phyloP scores from a whole-genome alignment of 306 rosid species.

The Quercus bicolor region DNA sequence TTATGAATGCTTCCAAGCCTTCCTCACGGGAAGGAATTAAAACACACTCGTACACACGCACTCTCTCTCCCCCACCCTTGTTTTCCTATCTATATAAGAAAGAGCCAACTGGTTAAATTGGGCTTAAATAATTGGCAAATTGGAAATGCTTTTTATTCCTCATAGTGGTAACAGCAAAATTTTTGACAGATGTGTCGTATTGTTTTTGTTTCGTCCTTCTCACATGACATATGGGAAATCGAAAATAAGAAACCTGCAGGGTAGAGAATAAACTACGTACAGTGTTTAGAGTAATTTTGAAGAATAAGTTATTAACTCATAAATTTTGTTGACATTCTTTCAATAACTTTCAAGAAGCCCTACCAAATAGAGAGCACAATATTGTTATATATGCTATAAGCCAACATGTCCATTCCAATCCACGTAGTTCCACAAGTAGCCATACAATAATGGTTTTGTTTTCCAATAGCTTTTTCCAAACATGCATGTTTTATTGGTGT shows the following conservation, averaged over 20 bases:
- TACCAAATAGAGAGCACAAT: not conserved
- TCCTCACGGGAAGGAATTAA: constrained; percentile 42
- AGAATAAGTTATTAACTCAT: not conserved
- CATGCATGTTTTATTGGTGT: too few species aligned
- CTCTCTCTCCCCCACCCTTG: constrained; percentile 13
- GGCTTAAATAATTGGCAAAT: not conserved
- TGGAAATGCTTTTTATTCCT: not conserved
- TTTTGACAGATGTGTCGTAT: not conserved
- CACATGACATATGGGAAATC: not conserved
- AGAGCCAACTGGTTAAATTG: constrained; percentile 22
- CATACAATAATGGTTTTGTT: not conserved
- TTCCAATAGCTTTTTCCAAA: too few species aligned
- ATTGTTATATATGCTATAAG: not conserved
- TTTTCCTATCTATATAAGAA: constrained; percentile 13
- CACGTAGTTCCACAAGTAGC: not conserved
- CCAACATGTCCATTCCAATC: not conserved
- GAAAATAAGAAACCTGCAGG: too few species aligned
- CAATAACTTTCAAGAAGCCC: not conserved
- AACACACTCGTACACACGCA: too few species aligned
- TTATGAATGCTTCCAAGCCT: constrained; percentile 52
- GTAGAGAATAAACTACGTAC: not conserved
- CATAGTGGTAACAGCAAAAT: not conserved
- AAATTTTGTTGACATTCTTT: not conserved
- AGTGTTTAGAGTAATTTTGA: not conserved
- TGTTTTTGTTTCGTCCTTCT: not conserved